Evolutionary conservation across 192 early-diverging fungal genomes (phyloP), one percentile per base, ranked within the genome.

Genomic region (Lobosporangium transversale): DNA sequence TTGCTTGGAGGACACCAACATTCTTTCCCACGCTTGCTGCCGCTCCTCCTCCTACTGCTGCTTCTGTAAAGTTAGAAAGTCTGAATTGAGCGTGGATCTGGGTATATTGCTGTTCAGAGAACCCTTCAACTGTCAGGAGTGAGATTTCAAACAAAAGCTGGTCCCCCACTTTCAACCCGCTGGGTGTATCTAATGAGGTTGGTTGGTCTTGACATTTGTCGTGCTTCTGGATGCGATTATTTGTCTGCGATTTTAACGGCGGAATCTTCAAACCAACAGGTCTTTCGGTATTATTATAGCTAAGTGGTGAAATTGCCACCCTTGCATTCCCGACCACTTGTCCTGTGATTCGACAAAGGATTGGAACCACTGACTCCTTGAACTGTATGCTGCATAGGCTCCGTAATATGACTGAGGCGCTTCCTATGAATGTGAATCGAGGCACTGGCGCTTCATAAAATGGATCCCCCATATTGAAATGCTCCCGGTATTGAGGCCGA

Each of bases 71-170:
- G 3, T 87, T 85, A 1, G 85, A 88, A 9, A 86, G 62, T 50
- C 85, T 78, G 70, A 92, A 93, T 57, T 93, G 92, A 30, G 85
- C 82, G 50, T 93, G 92, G 29, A 93, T 83, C 53, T 93, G 85
- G n/a, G 83, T 85, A 67, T 76, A 93, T 68, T 87, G 81, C 30
- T 74, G 58, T 70, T 91, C 91, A 36, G 61, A 78, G 17, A 93
- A 67, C 1, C 90, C 90, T n/a, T 70, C 81, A 1, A 92, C 42
- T 31, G 87, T 83, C n/a, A 88, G 23, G 15, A 93, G 66, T 15
- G 80, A 83, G 3, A 93, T 66, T 65, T 92, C 90, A 76, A 92
- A 92, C n/a, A 89, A 27, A 12, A 90, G 45, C 4, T 79, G 64
- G 26, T 83, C 71, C 2, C 87, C 90, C 30, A 80, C 74, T 47